Conservation (phyloP, 768 basidiomycete species). For the Calocera viscosa region DNA sequence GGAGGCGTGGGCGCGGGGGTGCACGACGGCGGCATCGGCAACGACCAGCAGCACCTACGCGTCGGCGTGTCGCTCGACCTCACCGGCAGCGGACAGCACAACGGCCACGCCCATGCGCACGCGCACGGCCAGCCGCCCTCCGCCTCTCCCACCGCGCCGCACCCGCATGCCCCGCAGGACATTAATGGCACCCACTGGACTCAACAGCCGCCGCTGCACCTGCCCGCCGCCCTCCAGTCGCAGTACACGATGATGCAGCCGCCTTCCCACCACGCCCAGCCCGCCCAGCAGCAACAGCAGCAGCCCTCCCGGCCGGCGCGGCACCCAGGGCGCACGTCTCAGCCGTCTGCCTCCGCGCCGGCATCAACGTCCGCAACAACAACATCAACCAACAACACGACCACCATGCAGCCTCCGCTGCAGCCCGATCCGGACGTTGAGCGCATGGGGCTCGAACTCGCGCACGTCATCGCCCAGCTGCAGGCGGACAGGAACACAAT, state of each 20-base stretch:
- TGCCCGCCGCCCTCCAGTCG: not conserved
- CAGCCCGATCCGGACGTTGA: not conserved
- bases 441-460: not conserved
- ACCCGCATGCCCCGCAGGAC: not conserved
- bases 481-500: not conserved
- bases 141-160: not conserved
- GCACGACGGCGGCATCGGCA: not conserved
- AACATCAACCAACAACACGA: not conserved
- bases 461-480: not conserved
- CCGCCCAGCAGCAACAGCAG: not conserved
- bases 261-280: not conserved
- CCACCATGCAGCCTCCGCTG: conserved; percentile 5
- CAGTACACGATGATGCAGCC: not conserved
- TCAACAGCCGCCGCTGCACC: not conserved
- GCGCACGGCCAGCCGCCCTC: not conserved
- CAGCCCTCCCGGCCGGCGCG: not conserved
- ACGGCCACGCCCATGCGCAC: not conserved
- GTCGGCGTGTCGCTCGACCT: not conserved
- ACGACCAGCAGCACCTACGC: not conserved
- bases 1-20: not conserved
- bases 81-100: not conserved
- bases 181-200: not conserved
- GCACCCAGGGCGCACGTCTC: conserved; percentile 5
- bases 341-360: conserved; percentile 9
- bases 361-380: conserved; percentile 8